Conservation (phyloP, 1,284 basidiomycete species). For the Ganoderma sinense region DNA sequence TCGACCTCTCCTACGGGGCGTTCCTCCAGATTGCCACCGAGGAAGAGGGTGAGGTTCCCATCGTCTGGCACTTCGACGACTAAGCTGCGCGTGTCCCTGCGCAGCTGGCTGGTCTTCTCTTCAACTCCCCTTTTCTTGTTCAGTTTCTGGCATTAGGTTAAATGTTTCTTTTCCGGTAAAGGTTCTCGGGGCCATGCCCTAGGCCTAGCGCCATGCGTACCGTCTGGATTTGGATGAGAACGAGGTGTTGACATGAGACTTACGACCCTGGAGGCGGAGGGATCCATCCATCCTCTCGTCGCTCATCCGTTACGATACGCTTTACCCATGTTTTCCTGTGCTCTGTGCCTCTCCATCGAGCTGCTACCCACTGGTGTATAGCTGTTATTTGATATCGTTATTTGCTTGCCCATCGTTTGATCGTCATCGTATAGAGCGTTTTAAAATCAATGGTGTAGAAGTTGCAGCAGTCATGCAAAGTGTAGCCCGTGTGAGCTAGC, state of each 20-base stretch:
- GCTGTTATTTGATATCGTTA: slow-evolving; percentile 26
- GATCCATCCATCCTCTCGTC: slow-evolving; percentile 30
- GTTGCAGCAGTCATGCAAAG: background rate
- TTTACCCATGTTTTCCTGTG: slow-evolving; percentile 11
- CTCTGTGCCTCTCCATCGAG: slow-evolving; percentile 11
- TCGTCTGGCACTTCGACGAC: slow-evolving; percentile 54
- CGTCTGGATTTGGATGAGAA: slow-evolving; percentile 29
- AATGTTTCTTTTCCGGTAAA: slow-evolving; percentile 29
- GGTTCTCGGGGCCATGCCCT: slow-evolving; percentile 36
- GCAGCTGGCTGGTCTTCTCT: background rate
- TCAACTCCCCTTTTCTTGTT: slow-evolving; percentile 12
- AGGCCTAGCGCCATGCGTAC: slow-evolving; percentile 27
- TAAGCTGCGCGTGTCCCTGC: slow-evolving; percentile 35
- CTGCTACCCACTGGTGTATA: slow-evolving; percentile 30
- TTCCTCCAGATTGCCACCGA: slow-evolving; percentile 70
- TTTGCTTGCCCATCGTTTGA: slow-evolving; percentile 7
- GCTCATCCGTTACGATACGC: slow-evolving; percentile 31
- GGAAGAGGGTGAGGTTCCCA: slow-evolving; percentile 65
- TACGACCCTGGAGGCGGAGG: slow-evolving; percentile 51
- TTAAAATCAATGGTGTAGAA: background rate
- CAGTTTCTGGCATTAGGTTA: slow-evolving; percentile 18
- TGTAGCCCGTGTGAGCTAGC: background rate
- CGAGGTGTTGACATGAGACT: slow-evolving; percentile 40
- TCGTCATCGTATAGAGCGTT: background rate
- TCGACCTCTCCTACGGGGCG: slow-evolving; percentile 84